These are phyloP conservation scores for Wickerhamomyces pijperi DNA, from an alignment of 805 yeast genomes.

Conservation along the genomic window DNA sequence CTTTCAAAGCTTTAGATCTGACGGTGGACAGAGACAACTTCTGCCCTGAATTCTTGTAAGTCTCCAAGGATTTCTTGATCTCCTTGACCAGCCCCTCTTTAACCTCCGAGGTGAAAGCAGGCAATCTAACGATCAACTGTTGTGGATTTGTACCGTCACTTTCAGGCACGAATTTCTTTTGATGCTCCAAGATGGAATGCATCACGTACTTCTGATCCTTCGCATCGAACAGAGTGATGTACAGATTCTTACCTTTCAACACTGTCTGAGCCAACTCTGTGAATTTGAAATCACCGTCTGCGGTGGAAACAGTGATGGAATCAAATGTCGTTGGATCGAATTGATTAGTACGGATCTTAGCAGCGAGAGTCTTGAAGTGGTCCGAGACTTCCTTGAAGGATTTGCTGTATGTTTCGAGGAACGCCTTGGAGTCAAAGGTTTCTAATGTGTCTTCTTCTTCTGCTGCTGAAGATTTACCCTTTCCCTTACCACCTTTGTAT, in stretches of 20 bases:
- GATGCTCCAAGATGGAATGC: constrained; percentile 58
- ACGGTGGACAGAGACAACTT: constrained; percentile 42
- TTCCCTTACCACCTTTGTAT: neutral
- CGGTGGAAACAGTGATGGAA: constrained; percentile 37
- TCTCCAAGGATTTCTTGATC: constrained; percentile 58
- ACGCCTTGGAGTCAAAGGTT: constrained; percentile 13
- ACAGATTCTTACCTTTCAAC: constrained; percentile 51
- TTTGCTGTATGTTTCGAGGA: constrained; percentile 8
- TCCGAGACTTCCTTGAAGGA: constrained; percentile 37
- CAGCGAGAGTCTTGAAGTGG: constrained; percentile 40
- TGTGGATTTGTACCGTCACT: constrained; percentile 63
- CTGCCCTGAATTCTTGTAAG: constrained; percentile 37
- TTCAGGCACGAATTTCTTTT: constrained; percentile 72
- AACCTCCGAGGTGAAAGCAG: constrained; percentile 62
- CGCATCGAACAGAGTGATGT: constrained; percentile 87
- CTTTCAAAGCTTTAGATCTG: constrained; percentile 48
- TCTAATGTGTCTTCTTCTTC: constrained; percentile 4
- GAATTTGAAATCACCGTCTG: constrained; percentile 37
- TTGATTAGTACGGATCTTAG: constrained; percentile 59
- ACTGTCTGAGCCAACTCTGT: constrained; percentile 63
- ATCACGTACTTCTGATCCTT: constrained; percentile 55
- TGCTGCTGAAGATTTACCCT: constrained; percentile 1
- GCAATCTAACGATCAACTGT: constrained; percentile 60
- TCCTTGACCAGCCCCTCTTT: constrained; percentile 43
- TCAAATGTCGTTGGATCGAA: constrained; percentile 61